Conservation (phyloP, 768 basidiomycete species). For the Phylloporus scabripes region DNA sequence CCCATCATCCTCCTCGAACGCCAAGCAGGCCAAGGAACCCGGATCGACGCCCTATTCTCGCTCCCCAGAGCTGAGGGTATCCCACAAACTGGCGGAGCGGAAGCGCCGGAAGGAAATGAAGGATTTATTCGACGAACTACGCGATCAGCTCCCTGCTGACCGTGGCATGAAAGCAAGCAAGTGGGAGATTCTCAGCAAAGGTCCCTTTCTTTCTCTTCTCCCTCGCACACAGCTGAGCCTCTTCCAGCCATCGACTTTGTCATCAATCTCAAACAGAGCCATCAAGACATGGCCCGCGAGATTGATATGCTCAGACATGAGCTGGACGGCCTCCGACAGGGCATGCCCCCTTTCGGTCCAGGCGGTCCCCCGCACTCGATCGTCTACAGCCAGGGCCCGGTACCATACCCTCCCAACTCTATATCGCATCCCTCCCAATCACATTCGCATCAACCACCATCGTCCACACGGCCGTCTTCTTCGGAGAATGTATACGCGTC, state of each 20-base stretch:
- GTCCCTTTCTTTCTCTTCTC: constrained; percentile 36
- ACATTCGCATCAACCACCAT: constrained; percentile 29
- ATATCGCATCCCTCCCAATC: constrained; percentile 39
- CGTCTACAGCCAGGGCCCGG: constrained; percentile 48
- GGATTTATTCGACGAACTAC: constrained; percentile 92
- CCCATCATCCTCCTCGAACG: constrained; percentile 29
- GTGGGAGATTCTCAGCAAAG: constrained; percentile 98
- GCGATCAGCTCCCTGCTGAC: constrained; percentile 88
- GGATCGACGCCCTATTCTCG: constrained; percentile 84
- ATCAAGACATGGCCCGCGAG: constrained; percentile 74
- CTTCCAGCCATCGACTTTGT: constrained; percentile 83
- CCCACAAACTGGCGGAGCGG: constrained; percentile 95
- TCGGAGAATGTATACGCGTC: constrained; percentile 55
- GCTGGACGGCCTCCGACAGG: constrained; percentile 56
- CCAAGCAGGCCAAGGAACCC: constrained; percentile 42
- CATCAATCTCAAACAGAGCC: constrained; percentile 63
- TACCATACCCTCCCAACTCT: constrained; percentile 39
- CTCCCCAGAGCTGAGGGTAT: constrained; percentile 89
- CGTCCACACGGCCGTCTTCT: constrained; percentile 51
- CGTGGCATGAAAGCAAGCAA: constrained; percentile 96
- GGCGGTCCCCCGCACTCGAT: constrained; percentile 44
- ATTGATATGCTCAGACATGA: constrained; percentile 76
- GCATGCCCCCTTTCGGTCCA: constrained; percentile 47
- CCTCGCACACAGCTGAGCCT: constrained; percentile 1
- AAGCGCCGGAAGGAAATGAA: constrained; percentile 99